Evolutionary conservation across 805 yeast genomes (phyloP).

Genomic region (Saccharomycopsis microspora): DNA sequence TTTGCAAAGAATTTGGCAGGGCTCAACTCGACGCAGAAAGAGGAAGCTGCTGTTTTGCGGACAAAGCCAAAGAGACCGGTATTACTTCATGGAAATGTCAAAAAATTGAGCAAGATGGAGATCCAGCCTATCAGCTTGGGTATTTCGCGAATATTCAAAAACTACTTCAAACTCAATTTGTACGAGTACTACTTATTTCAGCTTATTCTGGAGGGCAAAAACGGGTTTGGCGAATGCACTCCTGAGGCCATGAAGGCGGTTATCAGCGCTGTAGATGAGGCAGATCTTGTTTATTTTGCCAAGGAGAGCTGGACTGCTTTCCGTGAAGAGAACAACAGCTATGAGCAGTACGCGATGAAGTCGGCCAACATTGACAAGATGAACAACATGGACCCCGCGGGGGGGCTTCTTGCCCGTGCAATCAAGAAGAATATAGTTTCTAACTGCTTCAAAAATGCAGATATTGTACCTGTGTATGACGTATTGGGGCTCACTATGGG

Average conservation of each 20-base stretch:
- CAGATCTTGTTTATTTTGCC: slow-evolving; percentile 20
- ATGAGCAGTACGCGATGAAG: slow-evolving; percentile 5
- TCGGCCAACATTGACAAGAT: slow-evolving; percentile 3
- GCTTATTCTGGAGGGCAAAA: neutral
- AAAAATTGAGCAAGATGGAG: slow-evolving; percentile 15
- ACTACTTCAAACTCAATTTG: slow-evolving; percentile 18
- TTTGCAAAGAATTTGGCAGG: slow-evolving; percentile 14
- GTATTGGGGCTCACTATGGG: neutral
- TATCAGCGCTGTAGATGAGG: slow-evolving; percentile 16
- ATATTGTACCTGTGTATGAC: slow-evolving; percentile 2
- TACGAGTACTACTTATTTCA: slow-evolving; percentile 16
- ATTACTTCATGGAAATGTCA: slow-evolving; percentile 10
- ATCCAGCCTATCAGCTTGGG: slow-evolving; percentile 26
- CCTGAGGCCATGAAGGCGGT: slow-evolving; percentile 2
- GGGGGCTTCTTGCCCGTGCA: neutral
- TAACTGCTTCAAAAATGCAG: slow-evolving; percentile 11
- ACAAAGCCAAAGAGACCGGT: slow-evolving; percentile 8
- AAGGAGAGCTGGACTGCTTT: slow-evolving; percentile 18
- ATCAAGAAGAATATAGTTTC: slow-evolving; percentile 9
- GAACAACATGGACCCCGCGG: neutral
- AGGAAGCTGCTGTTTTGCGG: slow-evolving; percentile 1
- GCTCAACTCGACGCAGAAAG: neutral
- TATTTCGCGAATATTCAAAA: slow-evolving; percentile 24
- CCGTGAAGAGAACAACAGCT: slow-evolving; percentile 8
- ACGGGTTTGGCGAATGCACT: neutral